Evolutionary conservation across 352 stramenopile species (phyloP).

Genomic region (Phytophthora sp.): DNA sequence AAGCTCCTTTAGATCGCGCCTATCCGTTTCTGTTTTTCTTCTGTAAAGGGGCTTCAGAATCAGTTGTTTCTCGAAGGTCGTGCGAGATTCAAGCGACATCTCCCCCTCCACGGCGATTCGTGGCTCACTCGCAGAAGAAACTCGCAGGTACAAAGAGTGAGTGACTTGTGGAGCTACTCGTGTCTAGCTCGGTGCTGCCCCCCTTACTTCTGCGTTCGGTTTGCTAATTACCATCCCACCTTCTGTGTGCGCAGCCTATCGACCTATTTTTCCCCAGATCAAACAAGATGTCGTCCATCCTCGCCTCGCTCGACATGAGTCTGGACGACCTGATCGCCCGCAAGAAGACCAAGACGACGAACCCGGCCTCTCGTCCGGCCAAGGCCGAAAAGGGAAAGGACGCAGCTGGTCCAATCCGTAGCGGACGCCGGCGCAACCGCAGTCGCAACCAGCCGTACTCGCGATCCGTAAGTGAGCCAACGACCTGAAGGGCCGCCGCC

Average conservation of each 20-base stretch:
- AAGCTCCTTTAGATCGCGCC: conserved; percentile 30
- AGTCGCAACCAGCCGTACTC: conserved; percentile 72
- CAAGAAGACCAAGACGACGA: conserved; percentile 69
- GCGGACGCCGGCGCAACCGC: conserved; percentile 43
- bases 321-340: conserved; percentile 82
- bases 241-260: conserved; percentile 7
- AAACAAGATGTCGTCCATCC: conserved; percentile 73
- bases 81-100: conserved; percentile 2
- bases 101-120: conserved; percentile 27
- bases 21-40: conserved; percentile 23
- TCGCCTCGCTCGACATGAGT: conserved; percentile 86
- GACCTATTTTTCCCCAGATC: neutral
- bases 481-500: conserved; percentile 30
- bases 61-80: conserved; percentile 20
- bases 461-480: conserved; percentile 67
- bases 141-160: conserved; percentile 24
- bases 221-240: conserved; percentile 1
- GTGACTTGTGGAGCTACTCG: neutral
- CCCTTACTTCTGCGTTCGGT: neutral
- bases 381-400: conserved; percentile 43
- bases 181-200: neutral
- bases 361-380: conserved; percentile 54
- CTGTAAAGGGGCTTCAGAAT: neutral
- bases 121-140: conserved; percentile 36
- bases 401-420: conserved; percentile 57